Evolutionary conservation across 2,329 filamentous ascomycete species (phyloP).

Genomic region (Eutypa lata): DNA sequence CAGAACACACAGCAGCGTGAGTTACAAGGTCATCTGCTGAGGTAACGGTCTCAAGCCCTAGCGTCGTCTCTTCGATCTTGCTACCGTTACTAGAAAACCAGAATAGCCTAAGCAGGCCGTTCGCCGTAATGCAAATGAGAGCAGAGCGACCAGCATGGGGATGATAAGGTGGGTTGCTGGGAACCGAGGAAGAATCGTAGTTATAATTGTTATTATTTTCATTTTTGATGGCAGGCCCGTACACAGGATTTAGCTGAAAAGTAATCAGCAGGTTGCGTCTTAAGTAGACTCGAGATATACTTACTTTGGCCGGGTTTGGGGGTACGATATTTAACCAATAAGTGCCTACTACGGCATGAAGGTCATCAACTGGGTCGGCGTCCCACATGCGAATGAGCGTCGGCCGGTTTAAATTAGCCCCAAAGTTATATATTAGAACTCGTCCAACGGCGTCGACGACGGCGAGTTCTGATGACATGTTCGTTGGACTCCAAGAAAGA

Average conservation of each 20-base stretch:
- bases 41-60: slow-evolving; percentile 72
- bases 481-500: slow-evolving; percentile 73
- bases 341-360: slow-evolving; percentile 75
- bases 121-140: slow-evolving; percentile 72
- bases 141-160: slow-evolving; percentile 69
- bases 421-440: slow-evolving; percentile 70
- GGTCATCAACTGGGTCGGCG: slow-evolving; percentile 68
- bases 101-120: slow-evolving; percentile 70
- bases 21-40: slow-evolving; percentile 74
- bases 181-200: slow-evolving; percentile 65
- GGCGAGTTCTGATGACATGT: slow-evolving; percentile 67
- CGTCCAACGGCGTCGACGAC: slow-evolving; percentile 77
- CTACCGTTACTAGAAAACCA: slow-evolving; percentile 71
- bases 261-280: slow-evolving; percentile 5
- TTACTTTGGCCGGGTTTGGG: slow-evolving; percentile 35
- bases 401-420: slow-evolving; percentile 71
- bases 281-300: slow-evolving; percentile 1
- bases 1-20: slow-evolving; percentile 72
- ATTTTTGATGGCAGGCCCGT: slow-evolving; percentile 63
- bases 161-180: slow-evolving; percentile 70
- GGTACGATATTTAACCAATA: slow-evolving; percentile 74
- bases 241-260: slow-evolving; percentile 42
- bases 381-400: slow-evolving; percentile 59
- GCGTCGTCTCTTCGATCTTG: slow-evolving; percentile 66
- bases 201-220: slow-evolving; percentile 55